Base-by-base conservation (phyloP, 2,329 filamentous ascomycete genomes). In the Claviceps africana region DNA sequence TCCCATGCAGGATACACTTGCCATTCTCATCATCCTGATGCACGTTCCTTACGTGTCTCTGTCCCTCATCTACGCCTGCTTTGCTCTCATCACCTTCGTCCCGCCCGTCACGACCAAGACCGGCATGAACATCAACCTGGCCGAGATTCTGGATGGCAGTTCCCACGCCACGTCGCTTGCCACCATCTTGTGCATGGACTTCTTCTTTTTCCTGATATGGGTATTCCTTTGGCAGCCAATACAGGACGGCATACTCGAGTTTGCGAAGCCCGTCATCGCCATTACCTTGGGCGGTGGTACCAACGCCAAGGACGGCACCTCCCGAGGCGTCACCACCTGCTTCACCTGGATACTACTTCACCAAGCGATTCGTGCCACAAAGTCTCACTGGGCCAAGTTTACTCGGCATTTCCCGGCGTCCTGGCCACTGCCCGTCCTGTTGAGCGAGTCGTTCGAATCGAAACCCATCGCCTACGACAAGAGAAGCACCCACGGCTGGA, bases 21-120 rank as follows among this genome's bases (percentile, higher is more conserved):
- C 91, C 65, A 95, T 97, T 63, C 82, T 97, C 67, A 95, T 96
- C 70, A 86, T 96, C 61, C 80, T 97, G 59, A 86, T 96, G 69
- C 90, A 95, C 65, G 81, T 96, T 10, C 90, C 91, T 31, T 88
- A 90, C 22, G 83, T 91, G 62, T 83, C 91, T 54, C 78, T 96
- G 62, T 91, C 89, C 57, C 76, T 88, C 66, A 88, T 95, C 62
- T 94, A 96, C 69, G 84, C 89, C 64, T 79, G 95, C 59, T 97
- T 96, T 70, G 89, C 91, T 59, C 84, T 89, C 58, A 78, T 96
- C 64, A 96, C 90, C 47, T 94, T 96, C 65, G 88, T 95, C 56
- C 87, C 89, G 46, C 86, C 88, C 19, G 81, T 85, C 57, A 87
- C 83, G 54, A 84, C 83, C 50, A 85, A 85, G 63, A 83, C 88